Evolutionary conservation across 73 alveolate genomes (phyloP).

Genomic region (Paramecium tetraurelia): DNA sequence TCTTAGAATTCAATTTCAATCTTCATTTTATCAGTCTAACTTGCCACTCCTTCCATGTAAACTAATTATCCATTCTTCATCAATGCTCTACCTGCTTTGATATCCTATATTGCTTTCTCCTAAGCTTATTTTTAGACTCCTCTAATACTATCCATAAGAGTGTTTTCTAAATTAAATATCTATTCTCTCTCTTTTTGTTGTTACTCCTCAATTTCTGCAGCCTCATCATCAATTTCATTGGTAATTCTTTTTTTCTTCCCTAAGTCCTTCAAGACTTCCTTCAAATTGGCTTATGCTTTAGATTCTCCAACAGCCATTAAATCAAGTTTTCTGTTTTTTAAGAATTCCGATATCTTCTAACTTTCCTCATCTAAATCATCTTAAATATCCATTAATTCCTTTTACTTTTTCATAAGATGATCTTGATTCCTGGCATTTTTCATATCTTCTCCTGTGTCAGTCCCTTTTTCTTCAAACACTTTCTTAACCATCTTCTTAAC

Average conservation of each 20-base stretch:
- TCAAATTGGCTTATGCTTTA: conserved; percentile 44
- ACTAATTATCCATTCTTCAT: conserved; percentile 41
- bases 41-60: conserved; percentile 1
- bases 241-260: conserved; percentile 47
- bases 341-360: conserved; percentile 39
- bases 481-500: conserved; percentile 29
- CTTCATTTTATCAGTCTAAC: conserved; percentile 4
- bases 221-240: conserved; percentile 42
- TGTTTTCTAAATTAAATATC: neutral
- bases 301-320: conserved; percentile 55
- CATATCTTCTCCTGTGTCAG: conserved; percentile 63
- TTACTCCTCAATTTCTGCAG: neutral
- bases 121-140: conserved; percentile 12
- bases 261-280: conserved; percentile 49
- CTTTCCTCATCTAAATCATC: conserved; percentile 57
- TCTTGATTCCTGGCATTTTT: conserved; percentile 50
- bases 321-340: conserved; percentile 49
- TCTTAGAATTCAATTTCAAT: conserved; percentile 7
- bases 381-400: conserved; percentile 35
- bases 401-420: neutral
- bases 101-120: conserved; percentile 47
- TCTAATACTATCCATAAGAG: conserved; percentile 24
- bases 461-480: conserved; percentile 51
- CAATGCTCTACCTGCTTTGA: conserved; percentile 38
- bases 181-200: neutral